phyloP scores from a whole-genome alignment of 2,329 filamentous ascomycete genomes.

The Akanthomyces muscarius region DNA sequence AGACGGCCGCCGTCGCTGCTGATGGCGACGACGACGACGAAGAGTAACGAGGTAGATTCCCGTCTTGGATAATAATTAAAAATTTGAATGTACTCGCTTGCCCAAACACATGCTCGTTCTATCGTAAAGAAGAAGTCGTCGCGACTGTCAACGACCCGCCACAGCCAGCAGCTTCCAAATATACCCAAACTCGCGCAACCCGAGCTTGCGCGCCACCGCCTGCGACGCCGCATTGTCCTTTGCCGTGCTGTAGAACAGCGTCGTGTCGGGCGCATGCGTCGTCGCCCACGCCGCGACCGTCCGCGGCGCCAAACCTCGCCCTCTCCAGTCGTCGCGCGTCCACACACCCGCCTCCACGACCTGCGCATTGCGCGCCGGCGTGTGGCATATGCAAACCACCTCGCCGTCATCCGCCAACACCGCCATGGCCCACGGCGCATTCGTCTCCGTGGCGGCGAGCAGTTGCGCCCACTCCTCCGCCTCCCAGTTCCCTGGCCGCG shows the following conservation, averaged over 20 bases:
- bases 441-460: neutral
- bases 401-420: neutral
- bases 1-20: conserved; percentile 20
- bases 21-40: neutral
- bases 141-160: too few relatives aligned
- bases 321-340: conserved; percentile 2
- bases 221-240: conserved; percentile 8
- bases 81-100: neutral
- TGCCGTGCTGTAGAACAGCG: conserved; percentile 5
- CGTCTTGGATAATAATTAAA: neutral
- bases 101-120: neutral
- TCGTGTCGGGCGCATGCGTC: neutral
- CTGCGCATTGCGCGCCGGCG: conserved; percentile 2
- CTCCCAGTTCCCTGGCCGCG: neutral
- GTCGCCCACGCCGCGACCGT: conserved; percentile 5
- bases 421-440: neutral
- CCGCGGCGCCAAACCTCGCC: neutral
- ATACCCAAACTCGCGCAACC: conserved; percentile 6
- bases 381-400: conserved; percentile 7
- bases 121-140: too few relatives aligned
- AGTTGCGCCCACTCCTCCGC: neutral
- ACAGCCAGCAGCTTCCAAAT: conserved; percentile 10
- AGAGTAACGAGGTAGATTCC: neutral
- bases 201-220: neutral
- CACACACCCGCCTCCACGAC: conserved; percentile 3